Conservation (phyloP, 257 asterid genomes). For the Forsythia viridissima region DNA sequence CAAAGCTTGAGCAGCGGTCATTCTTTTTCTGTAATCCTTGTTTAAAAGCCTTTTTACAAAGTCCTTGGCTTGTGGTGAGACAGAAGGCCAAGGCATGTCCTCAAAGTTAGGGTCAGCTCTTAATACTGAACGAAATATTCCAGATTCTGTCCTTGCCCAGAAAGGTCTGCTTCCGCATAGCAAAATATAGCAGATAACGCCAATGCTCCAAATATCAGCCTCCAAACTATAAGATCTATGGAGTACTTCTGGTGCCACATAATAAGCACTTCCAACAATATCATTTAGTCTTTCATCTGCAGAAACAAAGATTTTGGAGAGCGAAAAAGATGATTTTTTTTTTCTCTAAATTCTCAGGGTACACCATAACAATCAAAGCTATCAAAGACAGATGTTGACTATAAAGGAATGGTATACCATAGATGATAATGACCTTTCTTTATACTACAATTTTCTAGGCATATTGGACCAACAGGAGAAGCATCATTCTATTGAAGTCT, state of each 20-base stretch:
- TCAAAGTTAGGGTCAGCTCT: constrained; percentile 94
- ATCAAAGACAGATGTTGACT: not conserved
- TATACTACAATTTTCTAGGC: not conserved
- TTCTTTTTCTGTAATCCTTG: constrained; percentile 93
- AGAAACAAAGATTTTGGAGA: not conserved
- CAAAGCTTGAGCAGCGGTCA: constrained; percentile 99
- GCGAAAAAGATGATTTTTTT: not conserved
- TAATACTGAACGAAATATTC: constrained; percentile 90
- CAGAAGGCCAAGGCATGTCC: constrained; percentile 96
- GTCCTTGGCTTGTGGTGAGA: constrained; percentile 80
- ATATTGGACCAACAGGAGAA: not conserved
- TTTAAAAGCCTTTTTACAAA: constrained; percentile 83
- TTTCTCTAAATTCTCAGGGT: not conserved
- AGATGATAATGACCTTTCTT: not conserved
- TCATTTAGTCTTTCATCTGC: constrained; percentile 94
- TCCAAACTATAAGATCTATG: constrained; percentile 94
- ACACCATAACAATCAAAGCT: constrained; percentile 8
- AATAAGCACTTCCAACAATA: constrained; percentile 98
- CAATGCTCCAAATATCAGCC: constrained; percentile 98
- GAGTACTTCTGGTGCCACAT: constrained; percentile 98
- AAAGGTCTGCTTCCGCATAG: constrained; percentile 98
- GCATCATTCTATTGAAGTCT: not conserved
- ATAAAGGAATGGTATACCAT: not conserved
- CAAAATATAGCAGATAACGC: constrained; percentile 86
- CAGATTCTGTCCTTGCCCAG: constrained; percentile 98